Evolutionary conservation across 129 eudicot species (phyloP).

Genomic region (Scalesia atractyloides): DNA sequence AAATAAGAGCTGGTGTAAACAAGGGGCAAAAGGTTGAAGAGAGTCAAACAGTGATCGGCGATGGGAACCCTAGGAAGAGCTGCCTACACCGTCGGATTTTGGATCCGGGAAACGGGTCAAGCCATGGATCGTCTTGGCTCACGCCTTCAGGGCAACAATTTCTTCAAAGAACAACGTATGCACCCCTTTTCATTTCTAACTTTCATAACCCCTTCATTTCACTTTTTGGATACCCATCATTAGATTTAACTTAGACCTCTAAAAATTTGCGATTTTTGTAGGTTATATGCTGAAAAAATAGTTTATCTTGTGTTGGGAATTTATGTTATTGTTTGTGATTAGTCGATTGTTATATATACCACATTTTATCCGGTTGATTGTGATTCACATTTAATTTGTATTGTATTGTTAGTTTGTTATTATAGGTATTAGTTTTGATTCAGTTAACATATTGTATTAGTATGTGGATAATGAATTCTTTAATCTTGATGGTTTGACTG

Average conservation of each 20-base stretch:
- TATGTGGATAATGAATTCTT: not conserved
- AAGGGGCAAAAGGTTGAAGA: not conserved
- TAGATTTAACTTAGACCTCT: not conserved
- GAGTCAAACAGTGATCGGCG: slow-evolving; percentile 23
- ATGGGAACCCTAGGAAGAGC: slow-evolving; percentile 88
- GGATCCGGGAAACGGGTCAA: slow-evolving; percentile 82
- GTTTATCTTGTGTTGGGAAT: not conserved
- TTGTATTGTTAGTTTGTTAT: not conserved
- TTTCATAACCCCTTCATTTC: not conserved
- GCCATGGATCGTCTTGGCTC: slow-evolving; percentile 88
- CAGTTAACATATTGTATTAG: not conserved
- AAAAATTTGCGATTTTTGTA: slow-evolving; percentile 6
- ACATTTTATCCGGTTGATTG: not conserved
- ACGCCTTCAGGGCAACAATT: slow-evolving; percentile 67
- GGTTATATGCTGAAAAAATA: not conserved
- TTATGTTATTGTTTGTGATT: slow-evolving; percentile 9
- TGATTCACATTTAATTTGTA: not conserved
- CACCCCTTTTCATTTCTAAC: slow-evolving; percentile 8
- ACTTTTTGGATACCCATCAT: not conserved
- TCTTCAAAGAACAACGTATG: slow-evolving; percentile 59
- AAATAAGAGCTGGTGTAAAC: too few species aligned
- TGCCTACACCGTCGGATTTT: slow-evolving; percentile 59
- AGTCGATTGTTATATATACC: not conserved
- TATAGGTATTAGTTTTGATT: not conserved
- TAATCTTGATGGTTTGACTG: not conserved